A percentile compares a stretch with the other conserved stretches of the same genome.
Conservation (phyloP, 805 yeast genomes). For the Komagataella ulmi region DNA sequence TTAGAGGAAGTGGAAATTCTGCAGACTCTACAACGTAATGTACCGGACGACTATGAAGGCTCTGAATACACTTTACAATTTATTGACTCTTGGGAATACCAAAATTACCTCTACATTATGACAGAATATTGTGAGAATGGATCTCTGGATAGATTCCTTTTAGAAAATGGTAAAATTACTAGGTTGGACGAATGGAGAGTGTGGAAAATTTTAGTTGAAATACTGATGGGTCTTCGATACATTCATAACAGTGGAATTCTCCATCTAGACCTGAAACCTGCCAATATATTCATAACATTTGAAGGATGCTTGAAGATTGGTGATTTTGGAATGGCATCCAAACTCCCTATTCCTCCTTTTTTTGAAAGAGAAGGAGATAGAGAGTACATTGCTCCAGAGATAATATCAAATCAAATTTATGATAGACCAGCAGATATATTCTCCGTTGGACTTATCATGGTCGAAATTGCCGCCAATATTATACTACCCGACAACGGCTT, state of each 20-base stretch:
- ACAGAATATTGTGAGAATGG: slow-evolving; percentile 93
- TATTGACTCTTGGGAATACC: slow-evolving; percentile 76
- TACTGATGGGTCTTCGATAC: slow-evolving; percentile 64
- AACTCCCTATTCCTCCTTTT: slow-evolving; percentile 53
- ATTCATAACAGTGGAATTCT: slow-evolving; percentile 67
- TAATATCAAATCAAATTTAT: slow-evolving; percentile 68
- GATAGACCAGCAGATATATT: slow-evolving; percentile 91
- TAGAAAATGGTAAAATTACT: slow-evolving; percentile 62
- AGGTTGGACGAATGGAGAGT: slow-evolving; percentile 92
- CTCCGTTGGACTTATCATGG: slow-evolving; percentile 85
- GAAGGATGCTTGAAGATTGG: slow-evolving; percentile 92
- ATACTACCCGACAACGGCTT: slow-evolving; percentile 91
- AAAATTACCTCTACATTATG: slow-evolving; percentile 73
- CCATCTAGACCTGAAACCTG: slow-evolving; percentile 91
- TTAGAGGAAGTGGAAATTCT: slow-evolving; percentile 71
- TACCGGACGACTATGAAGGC: slow-evolving; percentile 39
- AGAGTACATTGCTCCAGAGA: slow-evolving; percentile 95
- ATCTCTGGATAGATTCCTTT: slow-evolving; percentile 65
- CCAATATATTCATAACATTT: slow-evolving; percentile 85
- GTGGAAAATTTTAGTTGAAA: slow-evolving; percentile 89
- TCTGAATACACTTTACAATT: slow-evolving; percentile 68
- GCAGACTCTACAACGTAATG: slow-evolving; percentile 23
- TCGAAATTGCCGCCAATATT: slow-evolving; percentile 93
- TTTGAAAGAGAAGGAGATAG: slow-evolving; percentile 96
- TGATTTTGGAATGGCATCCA: slow-evolving; percentile 91